Evolutionary conservation across 2,329 filamentous ascomycete species (phyloP).

Genomic region (Phaeomoniella chlamydospora): DNA sequence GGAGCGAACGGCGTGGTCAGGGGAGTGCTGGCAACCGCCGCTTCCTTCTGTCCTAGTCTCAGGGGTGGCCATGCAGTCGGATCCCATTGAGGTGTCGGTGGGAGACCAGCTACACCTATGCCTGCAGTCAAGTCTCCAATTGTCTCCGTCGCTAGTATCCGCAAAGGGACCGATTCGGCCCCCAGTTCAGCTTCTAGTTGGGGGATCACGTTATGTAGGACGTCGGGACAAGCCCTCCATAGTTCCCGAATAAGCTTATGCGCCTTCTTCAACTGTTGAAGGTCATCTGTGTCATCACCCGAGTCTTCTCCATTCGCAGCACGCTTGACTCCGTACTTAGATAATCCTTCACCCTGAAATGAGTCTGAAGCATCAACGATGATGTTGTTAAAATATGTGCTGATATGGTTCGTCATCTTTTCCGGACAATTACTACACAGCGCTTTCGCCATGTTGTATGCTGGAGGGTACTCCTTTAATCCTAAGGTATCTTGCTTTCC

Average conservation of each 20-base stretch:
- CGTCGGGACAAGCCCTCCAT: constrained; percentile 79
- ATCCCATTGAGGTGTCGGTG: constrained; percentile 57
- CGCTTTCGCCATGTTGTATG: constrained; percentile 92
- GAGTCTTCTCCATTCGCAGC: constrained; percentile 43
- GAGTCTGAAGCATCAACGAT: constrained; percentile 65
- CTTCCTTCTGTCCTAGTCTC: constrained; percentile 42
- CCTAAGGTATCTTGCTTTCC: constrained; percentile 69
- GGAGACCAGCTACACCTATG: constrained; percentile 80
- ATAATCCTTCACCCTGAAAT: constrained; percentile 29
- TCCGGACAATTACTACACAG: constrained; percentile 81
- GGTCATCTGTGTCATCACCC: constrained; percentile 63
- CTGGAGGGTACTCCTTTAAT: constrained; percentile 77
- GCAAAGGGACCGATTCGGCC: constrained; percentile 75
- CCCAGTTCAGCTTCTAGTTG: constrained; percentile 85
- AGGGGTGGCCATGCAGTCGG: constrained; percentile 73
- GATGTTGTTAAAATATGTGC: constrained; percentile 93
- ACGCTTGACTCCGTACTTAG: constrained; percentile 25
- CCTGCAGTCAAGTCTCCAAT: constrained; percentile 90
- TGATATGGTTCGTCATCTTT: constrained; percentile 88
- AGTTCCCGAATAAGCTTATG: constrained; percentile 81
- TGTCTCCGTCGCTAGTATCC: constrained; percentile 80
- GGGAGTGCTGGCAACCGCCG: constrained; percentile 32
- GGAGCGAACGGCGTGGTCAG: constrained; percentile 74
- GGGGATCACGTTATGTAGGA: constrained; percentile 84
- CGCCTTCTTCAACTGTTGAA: constrained; percentile 78